phyloP scores from a whole-genome alignment of 257 asterid species.

The Cinchona pubescens region DNA sequence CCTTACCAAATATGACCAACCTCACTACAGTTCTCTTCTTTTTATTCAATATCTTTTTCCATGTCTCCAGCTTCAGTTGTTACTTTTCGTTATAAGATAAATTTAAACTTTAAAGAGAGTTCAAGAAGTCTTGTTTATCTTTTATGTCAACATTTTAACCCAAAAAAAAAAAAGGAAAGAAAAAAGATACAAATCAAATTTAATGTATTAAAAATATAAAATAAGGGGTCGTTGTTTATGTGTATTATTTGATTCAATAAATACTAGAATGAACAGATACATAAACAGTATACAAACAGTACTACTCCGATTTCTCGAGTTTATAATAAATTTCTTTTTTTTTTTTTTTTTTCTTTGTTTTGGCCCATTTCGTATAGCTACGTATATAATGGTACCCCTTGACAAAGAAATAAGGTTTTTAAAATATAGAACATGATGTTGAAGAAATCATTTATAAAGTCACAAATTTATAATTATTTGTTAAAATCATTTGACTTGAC shows the following conservation, averaged over 20 bases:
- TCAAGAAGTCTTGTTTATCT: not conserved
- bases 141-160: not conserved
- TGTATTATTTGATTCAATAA: not conserved
- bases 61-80: not conserved
- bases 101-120: not conserved
- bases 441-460: too few relatives aligned
- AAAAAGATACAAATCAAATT: not conserved
- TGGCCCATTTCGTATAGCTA: too few relatives aligned
- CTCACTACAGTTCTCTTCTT: too few relatives aligned
- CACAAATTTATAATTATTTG: too few relatives aligned
- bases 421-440: not conserved
- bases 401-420: not conserved
- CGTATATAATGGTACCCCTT: not conserved
- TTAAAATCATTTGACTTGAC: too few relatives aligned
- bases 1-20: not conserved
- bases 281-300: not conserved
- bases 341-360: not conserved
- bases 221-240: not conserved
- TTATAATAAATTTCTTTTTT: not conserved
- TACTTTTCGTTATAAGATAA: not conserved
- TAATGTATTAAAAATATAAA: not conserved
- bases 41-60: not conserved
- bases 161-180: not conserved
- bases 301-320: not conserved
- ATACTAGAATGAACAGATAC: not conserved